Conservation (phyloP, 2,329 filamentous ascomycete species). For the Trichoderma guizhouense region DNA sequence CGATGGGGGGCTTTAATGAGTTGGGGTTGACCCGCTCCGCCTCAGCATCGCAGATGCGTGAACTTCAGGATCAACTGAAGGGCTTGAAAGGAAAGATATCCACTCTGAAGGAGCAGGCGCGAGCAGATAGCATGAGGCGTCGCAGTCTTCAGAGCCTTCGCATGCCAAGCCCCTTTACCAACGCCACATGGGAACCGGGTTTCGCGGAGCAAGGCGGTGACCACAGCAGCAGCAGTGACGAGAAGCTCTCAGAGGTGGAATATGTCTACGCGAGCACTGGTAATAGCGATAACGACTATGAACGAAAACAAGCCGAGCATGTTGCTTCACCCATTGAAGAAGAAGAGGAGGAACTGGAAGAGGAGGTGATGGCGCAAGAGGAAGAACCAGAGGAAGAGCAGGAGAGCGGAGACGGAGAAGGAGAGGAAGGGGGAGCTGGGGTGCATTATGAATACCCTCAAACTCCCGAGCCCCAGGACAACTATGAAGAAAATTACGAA, state of each 20-base stretch:
- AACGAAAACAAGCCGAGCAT: not conserved
- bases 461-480: conserved; percentile 8
- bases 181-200: conserved; percentile 47
- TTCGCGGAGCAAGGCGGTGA: conserved; percentile 26
- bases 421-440: not conserved
- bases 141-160: conserved; percentile 73
- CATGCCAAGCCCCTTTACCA: conserved; percentile 74
- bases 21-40: conserved; percentile 60
- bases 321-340: not conserved
- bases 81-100: conserved; percentile 84
- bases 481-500: not conserved
- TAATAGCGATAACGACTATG: not conserved
- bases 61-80: conserved; percentile 78
- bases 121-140: conserved; percentile 74
- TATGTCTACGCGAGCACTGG: not conserved
- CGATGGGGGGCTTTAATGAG: conserved; percentile 41
- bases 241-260: conserved; percentile 13
- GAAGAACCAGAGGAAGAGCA: not conserved
- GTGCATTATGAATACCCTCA: not conserved
- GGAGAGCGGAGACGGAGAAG: not conserved
- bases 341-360: not conserved
- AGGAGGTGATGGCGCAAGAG: not conserved
- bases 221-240: conserved; percentile 23
- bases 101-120: conserved; percentile 70
- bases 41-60: conserved; percentile 69